Conservation (phyloP, 805 yeast genomes). For the Cephaloascus albidus region DNA sequence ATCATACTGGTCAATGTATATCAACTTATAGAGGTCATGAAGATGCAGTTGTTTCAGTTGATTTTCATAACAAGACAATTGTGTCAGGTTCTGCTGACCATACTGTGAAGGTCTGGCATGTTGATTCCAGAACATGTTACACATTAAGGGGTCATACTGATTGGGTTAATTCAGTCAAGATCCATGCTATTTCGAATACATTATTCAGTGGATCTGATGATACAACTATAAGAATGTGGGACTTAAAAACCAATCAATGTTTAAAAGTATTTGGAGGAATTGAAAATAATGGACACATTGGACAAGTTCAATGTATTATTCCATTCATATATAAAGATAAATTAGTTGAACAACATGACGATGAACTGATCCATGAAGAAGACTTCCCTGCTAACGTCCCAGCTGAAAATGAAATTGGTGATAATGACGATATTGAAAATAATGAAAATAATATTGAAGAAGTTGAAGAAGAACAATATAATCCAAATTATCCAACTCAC, state of each 20-base stretch:
- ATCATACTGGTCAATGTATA: conserved; percentile 87
- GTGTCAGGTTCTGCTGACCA: conserved; percentile 92
- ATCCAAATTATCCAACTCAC: conserved; percentile 62
- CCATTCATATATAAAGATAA: conserved; percentile 70
- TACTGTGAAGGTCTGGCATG: conserved; percentile 94
- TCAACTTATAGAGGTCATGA: conserved; percentile 92
- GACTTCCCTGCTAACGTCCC: conserved; percentile 5
- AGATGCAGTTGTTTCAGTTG: conserved; percentile 78
- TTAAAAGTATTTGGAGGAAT: conserved; percentile 70
- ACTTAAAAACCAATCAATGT: conserved; percentile 70
- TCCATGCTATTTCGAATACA: conserved; percentile 70
- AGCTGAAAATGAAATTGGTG: conserved; percentile 6
- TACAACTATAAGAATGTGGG: conserved; percentile 92
- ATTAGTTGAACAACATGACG: conserved; percentile 35
- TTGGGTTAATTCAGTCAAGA: conserved; percentile 84
- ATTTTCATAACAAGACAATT: conserved; percentile 68
- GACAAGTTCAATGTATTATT: conserved; percentile 87
- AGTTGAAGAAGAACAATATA: conserved; percentile 4
- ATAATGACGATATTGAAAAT: conserved; percentile 9
- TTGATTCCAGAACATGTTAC: conserved; percentile 84
- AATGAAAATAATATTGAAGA: conserved; percentile 2
- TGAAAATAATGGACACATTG: conserved; percentile 76
- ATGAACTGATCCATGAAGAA: conserved; percentile 10
- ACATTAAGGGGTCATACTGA: conserved; percentile 90
- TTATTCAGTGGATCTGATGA: conserved; percentile 88